These are phyloP conservation scores for Tetratostichococcus sp. DNA, from an alignment of 139 green algal species.

Conservation along the genomic window DNA sequence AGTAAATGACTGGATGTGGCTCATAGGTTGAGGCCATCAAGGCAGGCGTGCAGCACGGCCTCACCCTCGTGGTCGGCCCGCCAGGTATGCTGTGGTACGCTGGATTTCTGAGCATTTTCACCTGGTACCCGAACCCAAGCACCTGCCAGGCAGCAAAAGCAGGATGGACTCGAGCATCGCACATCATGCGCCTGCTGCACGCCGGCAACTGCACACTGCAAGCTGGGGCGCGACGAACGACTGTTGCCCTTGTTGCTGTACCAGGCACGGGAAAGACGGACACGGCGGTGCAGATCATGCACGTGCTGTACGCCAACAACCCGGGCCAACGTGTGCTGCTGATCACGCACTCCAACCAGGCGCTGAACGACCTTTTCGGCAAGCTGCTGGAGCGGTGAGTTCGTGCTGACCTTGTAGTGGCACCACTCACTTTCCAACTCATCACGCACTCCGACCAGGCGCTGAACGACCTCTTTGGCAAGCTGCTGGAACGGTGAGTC, in stretches of 20 bases:
- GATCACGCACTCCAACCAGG: constrained; percentile 96
- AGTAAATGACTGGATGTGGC: too few relatives aligned
- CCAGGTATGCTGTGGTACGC: constrained; percentile 33
- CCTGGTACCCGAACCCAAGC: too few relatives aligned
- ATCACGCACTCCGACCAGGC: constrained; percentile 97
- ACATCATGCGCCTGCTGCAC: too few relatives aligned
- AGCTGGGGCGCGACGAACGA: too few relatives aligned
- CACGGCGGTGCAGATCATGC: constrained; percentile 89
- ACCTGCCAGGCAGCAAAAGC: too few relatives aligned
- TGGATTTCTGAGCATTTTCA: too few relatives aligned
- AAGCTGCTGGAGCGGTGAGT: constrained; percentile 80
- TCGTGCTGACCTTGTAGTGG: constrained; percentile 34
- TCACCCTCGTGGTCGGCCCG: constrained; percentile 96
- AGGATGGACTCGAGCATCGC: too few relatives aligned
- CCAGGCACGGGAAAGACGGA: constrained; percentile 96
- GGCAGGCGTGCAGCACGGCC: constrained; percentile 77
- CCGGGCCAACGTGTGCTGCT: constrained; percentile 88
- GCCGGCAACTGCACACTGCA: too few relatives aligned
- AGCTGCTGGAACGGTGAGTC: constrained; percentile 76
- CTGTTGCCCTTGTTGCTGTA: too few relatives aligned
- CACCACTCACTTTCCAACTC: too few relatives aligned
- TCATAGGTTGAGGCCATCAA: constrained; percentile 72
- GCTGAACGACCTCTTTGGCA: constrained; percentile 92
- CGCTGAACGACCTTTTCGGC: constrained; percentile 91
- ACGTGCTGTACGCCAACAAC: constrained; percentile 93